A percentile compares a stretch with the other conserved stretches of the same genome.
These are phyloP conservation scores for Trametes gibbosa DNA, from an alignment of 768 basidiomycete species.

Conservation along the genomic window DNA sequence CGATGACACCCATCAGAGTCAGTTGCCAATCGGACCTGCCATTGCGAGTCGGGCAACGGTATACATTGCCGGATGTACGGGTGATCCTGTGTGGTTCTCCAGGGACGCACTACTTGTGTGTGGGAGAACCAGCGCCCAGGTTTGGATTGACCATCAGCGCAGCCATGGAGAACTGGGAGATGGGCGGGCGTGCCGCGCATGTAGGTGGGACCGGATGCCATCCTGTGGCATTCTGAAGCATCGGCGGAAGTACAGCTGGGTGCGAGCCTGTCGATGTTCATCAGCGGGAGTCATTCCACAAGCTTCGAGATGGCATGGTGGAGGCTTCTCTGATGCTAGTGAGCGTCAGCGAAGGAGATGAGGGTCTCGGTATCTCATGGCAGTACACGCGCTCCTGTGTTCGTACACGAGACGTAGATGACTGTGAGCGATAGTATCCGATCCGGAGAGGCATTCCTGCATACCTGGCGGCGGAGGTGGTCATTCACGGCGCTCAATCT, in stretches of 20 bases:
- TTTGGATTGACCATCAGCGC: not conserved
- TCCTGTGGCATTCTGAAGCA: not conserved
- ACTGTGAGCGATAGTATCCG: not conserved
- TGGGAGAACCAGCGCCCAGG: not conserved
- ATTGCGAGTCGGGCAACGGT: not conserved
- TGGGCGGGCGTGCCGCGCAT: not conserved
- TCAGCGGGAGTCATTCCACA: not conserved
- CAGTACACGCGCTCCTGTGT: not conserved
- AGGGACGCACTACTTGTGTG: not conserved
- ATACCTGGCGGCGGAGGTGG: not conserved
- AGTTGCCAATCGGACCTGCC: not conserved
- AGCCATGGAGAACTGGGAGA: not conserved
- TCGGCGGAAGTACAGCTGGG: not conserved
- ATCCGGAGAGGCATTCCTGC: not conserved
- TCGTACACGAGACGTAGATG: not conserved
- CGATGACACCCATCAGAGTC: not conserved
- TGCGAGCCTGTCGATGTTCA: not conserved
- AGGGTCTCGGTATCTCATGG: not conserved
- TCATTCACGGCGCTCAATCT: not conserved
- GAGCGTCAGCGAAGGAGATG: not conserved
- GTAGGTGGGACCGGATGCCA: not conserved
- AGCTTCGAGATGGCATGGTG: not conserved
- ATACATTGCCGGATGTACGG: not conserved
- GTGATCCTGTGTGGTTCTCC: not conserved
- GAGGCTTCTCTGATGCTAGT: not conserved